phyloP scores from a whole-genome alignment of 352 stramenopile species.

The Aphanomyces euteiches region DNA sequence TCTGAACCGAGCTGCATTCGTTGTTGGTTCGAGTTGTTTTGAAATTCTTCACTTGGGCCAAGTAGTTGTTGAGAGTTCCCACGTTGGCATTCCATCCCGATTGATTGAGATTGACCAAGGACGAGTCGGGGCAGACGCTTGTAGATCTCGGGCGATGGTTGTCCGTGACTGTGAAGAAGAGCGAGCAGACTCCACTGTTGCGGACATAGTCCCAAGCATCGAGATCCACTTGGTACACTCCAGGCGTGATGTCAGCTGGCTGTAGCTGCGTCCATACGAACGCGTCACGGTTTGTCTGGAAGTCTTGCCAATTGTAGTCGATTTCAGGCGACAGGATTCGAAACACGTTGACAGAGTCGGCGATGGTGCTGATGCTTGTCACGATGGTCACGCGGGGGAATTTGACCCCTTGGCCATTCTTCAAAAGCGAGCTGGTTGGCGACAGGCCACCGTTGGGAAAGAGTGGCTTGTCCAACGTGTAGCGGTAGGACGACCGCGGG shows the following conservation, averaged over 20 bases:
- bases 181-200: neutral
- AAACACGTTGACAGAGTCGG: too few species aligned
- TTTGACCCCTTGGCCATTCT: too few species aligned
- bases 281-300: neutral
- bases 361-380: neutral
- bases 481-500: neutral
- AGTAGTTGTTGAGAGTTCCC: neutral
- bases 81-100: neutral
- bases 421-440: neutral
- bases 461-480: neutral
- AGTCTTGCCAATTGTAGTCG: conserved; percentile 10
- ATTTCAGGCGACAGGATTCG: neutral
- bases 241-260: neutral
- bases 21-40: neutral
- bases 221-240: neutral
- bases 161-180: neutral
- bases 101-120: neutral
- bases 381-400: neutral
- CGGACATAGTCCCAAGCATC: neutral
- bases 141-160: neutral
- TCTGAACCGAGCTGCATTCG: neutral
- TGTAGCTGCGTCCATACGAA: neutral
- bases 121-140: neutral
- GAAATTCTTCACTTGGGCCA: neutral
- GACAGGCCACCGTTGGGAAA: neutral